Evolutionary conservation across 148 eudicot genomes (phyloP).

Genomic region (Chenopodium suecicum): DNA sequence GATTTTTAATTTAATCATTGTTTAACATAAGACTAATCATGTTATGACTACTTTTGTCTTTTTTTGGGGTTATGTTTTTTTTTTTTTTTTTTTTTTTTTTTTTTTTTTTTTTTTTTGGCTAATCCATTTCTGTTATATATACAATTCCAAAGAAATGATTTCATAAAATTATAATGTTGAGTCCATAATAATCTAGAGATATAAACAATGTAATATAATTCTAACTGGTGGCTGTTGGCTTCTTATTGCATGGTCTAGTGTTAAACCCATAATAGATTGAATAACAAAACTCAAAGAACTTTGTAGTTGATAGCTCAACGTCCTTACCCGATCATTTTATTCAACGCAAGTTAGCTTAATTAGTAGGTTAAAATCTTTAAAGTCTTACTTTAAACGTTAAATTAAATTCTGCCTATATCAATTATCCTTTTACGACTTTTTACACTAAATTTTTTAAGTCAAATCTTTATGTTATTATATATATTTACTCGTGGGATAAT

Average conservation of each 20-base stretch:
- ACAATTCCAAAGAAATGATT: conserved; percentile 1
- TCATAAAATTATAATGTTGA: neutral
- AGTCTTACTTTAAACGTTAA: too few species aligned
- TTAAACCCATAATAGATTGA: neutral
- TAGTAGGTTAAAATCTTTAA: too few species aligned
- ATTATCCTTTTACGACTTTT: too few species aligned
- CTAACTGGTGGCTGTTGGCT: neutral
- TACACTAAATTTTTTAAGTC: too few species aligned
- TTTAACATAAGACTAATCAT: neutral
- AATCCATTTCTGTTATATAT: neutral
- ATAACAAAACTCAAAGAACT: neutral
- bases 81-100: neutral
- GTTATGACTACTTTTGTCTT: conserved; percentile 11
- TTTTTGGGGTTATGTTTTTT: neutral
- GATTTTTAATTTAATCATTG: neutral
- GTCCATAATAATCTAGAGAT: neutral
- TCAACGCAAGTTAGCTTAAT: too few species aligned
- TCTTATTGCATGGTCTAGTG: neutral
- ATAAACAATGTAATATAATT: neutral
- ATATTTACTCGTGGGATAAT: too few species aligned
- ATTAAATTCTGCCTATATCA: too few species aligned
- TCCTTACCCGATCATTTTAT: too few species aligned
- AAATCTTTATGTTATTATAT: too few species aligned
- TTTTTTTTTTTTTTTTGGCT: neutral
- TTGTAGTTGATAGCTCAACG: too few species aligned